These are phyloP conservation scores for Zygosaccharomyces pseudorouxii DNA, from an alignment of 805 yeast genomes.

Conservation along the genomic window DNA sequence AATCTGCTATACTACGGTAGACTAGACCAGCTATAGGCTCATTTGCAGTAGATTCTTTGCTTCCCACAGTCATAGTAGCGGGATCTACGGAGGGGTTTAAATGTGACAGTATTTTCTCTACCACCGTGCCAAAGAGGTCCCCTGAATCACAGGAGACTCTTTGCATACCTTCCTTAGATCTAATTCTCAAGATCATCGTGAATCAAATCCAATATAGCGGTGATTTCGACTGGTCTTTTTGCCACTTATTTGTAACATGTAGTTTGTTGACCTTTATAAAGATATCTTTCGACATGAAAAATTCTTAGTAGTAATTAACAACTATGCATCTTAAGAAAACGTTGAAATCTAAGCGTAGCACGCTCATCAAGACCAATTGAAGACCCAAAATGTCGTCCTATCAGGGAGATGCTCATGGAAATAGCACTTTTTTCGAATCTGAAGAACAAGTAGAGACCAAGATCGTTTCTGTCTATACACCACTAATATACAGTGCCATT, in stretches of 20 bases:
- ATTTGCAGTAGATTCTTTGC: conserved; percentile 27
- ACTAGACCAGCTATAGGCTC: conserved; percentile 26
- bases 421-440: conserved; percentile 13
- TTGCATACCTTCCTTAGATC: conserved; percentile 79
- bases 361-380: background rate
- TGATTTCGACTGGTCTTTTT: background rate
- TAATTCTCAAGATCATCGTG: conserved; percentile 63
- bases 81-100: conserved; percentile 26
- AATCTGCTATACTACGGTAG: conserved; percentile 34
- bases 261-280: background rate
- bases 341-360: background rate
- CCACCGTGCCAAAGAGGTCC: conserved; percentile 40
- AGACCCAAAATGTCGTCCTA: conserved; percentile 10
- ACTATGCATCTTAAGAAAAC: background rate
- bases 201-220: background rate
- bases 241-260: background rate
- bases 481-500: conserved; percentile 69
- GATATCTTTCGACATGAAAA: conserved; percentile 1
- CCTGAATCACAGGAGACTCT: conserved; percentile 51
- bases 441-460: conserved; percentile 35
- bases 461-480: conserved; percentile 57
- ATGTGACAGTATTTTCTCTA: conserved; percentile 37
- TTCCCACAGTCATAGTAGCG: conserved; percentile 27
- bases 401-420: conserved; percentile 11
- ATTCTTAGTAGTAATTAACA: conserved; percentile 1